phyloP scores from a whole-genome alignment of 345 rosid genomes.

The Cardamine occulta region DNA sequence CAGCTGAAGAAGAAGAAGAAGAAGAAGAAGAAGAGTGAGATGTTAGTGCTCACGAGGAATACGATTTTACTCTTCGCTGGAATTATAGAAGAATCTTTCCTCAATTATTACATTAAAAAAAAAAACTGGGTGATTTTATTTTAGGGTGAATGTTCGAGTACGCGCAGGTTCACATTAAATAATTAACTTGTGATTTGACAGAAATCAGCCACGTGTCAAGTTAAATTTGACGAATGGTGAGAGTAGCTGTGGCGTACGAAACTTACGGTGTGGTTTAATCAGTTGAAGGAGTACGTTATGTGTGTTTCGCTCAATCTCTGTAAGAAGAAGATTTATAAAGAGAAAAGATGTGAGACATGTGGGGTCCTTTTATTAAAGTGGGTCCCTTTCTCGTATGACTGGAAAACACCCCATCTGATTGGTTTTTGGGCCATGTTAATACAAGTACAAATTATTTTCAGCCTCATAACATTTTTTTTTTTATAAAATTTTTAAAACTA shows the following conservation, averaged over 20 bases:
- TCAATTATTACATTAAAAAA: neutral
- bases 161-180: slow-evolving; percentile 8
- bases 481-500: neutral
- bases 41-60: slow-evolving; percentile 56
- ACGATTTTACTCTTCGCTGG: slow-evolving; percentile 48
- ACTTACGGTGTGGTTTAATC: slow-evolving; percentile 37
- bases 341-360: slow-evolving; percentile 34
- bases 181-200: neutral
- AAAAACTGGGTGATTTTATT: neutral
- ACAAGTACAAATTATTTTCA: slow-evolving; percentile 30
- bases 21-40: slow-evolving; percentile 36
- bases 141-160: slow-evolving; percentile 28
- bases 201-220: slow-evolving; percentile 15
- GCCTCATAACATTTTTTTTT: slow-evolving; percentile 19
- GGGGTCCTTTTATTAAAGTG: slow-evolving; percentile 18
- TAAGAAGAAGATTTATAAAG: slow-evolving; percentile 25
- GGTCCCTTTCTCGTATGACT: slow-evolving; percentile 31
- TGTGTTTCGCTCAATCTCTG: slow-evolving; percentile 32
- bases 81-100: slow-evolving; percentile 44
- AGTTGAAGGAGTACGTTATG: slow-evolving; percentile 26
- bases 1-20: slow-evolving; percentile 30
- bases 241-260: slow-evolving; percentile 25
- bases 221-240: slow-evolving; percentile 21
- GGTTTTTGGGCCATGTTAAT: slow-evolving; percentile 36
- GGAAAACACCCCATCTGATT: slow-evolving; percentile 44